phyloP scores from a whole-genome alignment of 352 stramenopile genomes.

The Pythium apleroticum region DNA sequence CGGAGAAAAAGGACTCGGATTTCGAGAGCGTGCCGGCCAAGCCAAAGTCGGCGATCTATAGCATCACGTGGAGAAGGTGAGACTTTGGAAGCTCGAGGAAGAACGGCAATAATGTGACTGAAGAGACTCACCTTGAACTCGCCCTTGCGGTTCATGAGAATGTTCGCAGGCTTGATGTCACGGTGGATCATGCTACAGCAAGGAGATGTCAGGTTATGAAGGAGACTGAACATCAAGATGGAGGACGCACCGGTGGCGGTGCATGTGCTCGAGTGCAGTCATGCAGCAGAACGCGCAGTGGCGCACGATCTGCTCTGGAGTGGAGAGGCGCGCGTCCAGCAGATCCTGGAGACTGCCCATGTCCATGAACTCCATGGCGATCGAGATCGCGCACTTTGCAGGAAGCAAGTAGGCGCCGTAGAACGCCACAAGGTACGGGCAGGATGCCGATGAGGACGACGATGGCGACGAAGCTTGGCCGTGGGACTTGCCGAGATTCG shows the following conservation, averaged over 20 bases:
- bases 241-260: slow-evolving; percentile 49
- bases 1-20: slow-evolving; percentile 77
- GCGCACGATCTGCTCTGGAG: slow-evolving; percentile 60
- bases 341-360: slow-evolving; percentile 85
- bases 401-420: slow-evolving; percentile 86
- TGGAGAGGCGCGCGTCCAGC: slow-evolving; percentile 41
- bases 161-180: slow-evolving; percentile 91
- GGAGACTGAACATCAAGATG: too few species aligned
- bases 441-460: slow-evolving; percentile 22
- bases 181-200: slow-evolving; percentile 72
- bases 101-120: background rate
- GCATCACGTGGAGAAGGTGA: background rate
- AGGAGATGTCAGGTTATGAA: too few species aligned
- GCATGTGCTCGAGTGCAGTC: slow-evolving; percentile 83
- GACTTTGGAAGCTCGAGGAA: too few species aligned
- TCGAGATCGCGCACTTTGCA: slow-evolving; percentile 68
- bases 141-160: slow-evolving; percentile 80
- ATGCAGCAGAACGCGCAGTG: slow-evolving; percentile 85
- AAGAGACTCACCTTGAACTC: slow-evolving; percentile 73
- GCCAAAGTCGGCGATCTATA: slow-evolving; percentile 77
- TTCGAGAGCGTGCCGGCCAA: slow-evolving; percentile 74
- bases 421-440: slow-evolving; percentile 87
- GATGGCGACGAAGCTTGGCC: background rate
- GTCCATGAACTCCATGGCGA: slow-evolving; percentile 94
- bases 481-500: slow-evolving; percentile 8